phyloP scores from a whole-genome alignment of 768 basidiomycete species.

The Psilocybe azurescens region DNA sequence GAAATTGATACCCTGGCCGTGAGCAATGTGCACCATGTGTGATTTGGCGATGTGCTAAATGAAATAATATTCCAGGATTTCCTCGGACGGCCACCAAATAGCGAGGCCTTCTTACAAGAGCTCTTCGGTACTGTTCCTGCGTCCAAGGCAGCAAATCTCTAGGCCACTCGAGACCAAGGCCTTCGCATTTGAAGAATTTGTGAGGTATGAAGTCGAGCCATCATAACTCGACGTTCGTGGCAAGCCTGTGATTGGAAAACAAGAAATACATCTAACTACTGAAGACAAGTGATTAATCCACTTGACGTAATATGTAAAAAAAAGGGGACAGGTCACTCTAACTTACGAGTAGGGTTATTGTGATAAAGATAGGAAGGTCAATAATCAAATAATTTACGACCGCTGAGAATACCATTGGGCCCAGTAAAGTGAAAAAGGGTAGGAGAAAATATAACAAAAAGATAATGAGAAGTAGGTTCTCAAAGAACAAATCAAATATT shows the following conservation, averaged over 20 bases:
- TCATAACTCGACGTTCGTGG: too few relatives aligned
- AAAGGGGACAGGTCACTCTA: background rate
- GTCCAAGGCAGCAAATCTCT: conserved; percentile 30
- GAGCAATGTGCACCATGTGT: conserved; percentile 9
- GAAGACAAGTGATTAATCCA: background rate
- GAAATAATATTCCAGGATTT: conserved; percentile 56
- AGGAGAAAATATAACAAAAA: background rate
- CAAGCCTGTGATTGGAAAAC: too few relatives aligned
- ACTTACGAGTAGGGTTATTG: background rate
- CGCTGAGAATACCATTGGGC: background rate
- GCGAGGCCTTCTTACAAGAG: conserved; percentile 74
- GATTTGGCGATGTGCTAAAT: conserved; percentile 3
- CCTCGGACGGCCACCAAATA: conserved; percentile 76
- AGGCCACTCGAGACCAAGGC: background rate
- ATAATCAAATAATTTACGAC: background rate
- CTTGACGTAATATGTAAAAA: background rate
- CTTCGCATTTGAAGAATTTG: too few relatives aligned
- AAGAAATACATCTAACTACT: background rate
- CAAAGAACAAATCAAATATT: background rate
- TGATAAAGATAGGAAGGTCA: background rate
- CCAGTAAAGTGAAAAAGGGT: background rate
- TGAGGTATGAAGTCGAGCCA: too few relatives aligned
- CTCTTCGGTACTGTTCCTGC: conserved; percentile 55
- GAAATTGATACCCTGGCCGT: conserved; percentile 83
- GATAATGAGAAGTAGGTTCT: background rate